A percentile compares a stretch with the other conserved stretches of the same genome.
Evolutionary conservation across 129 eudicot genomes (phyloP).

Genomic region (Flaveria linearis): DNA sequence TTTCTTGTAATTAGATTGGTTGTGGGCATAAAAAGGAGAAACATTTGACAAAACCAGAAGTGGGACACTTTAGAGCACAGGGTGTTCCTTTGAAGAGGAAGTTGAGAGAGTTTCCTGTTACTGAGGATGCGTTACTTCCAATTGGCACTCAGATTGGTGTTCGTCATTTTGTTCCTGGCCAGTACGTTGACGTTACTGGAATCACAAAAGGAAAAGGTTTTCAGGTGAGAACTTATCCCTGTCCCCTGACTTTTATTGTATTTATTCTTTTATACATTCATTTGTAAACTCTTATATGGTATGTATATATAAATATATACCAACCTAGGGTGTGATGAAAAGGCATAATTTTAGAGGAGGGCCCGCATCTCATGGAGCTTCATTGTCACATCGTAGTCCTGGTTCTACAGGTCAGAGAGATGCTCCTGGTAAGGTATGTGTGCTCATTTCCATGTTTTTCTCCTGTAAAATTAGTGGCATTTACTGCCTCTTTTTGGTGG

Average conservation of each 20-base stretch:
- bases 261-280: neutral
- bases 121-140: conserved; percentile 94
- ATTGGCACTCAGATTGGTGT: conserved; percentile 81
- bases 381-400: conserved; percentile 72
- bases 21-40: conserved; percentile 94
- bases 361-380: conserved; percentile 95
- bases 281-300: conserved; percentile 4
- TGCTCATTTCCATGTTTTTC: neutral
- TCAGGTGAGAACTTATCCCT: conserved; percentile 51
- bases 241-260: neutral
- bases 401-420: conserved; percentile 99
- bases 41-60: conserved; percentile 89
- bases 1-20: conserved; percentile 65
- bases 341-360: conserved; percentile 57
- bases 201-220: conserved; percentile 95
- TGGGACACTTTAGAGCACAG: conserved; percentile 98
- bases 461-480: neutral
- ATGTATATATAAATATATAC: neutral
- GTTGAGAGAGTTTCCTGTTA: conserved; percentile 93
- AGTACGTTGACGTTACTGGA: conserved; percentile 83
- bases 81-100: conserved; percentile 96
- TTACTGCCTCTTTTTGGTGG: neutral
- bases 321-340: conserved; percentile 93
- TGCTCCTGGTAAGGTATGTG: conserved; percentile 93
- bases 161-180: conserved; percentile 97